phyloP scores from a whole-genome alignment of 2,329 filamentous ascomycete species.

The Emergomyces orientalis region DNA sequence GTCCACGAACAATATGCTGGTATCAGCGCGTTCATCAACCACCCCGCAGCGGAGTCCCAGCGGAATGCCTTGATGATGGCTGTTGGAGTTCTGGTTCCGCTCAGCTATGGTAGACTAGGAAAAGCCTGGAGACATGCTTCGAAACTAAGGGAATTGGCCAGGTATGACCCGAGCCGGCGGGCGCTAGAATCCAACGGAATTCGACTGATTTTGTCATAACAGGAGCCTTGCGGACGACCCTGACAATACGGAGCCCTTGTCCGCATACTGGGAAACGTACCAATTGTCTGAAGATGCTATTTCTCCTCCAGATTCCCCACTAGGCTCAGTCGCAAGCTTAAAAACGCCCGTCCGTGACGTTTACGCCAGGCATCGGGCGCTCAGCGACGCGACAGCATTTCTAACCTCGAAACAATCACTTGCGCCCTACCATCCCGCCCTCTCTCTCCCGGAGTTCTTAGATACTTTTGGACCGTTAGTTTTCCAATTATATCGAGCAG shows the following conservation, averaged over 20 bases:
- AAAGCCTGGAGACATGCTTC: conserved; percentile 83
- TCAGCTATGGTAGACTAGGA: conserved; percentile 76
- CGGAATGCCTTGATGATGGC: conserved; percentile 89
- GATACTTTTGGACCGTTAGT: conserved; percentile 82
- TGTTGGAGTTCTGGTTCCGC: conserved; percentile 76
- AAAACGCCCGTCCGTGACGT: conserved; percentile 44
- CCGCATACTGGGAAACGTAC: conserved; percentile 65
- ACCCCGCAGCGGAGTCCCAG: conserved; percentile 64
- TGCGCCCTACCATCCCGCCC: conserved; percentile 73
- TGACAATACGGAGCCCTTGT: conserved; percentile 54
- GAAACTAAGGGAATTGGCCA: conserved; percentile 62
- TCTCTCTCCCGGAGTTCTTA: conserved; percentile 67
- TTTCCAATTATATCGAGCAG: conserved; percentile 82
- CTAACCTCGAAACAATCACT: conserved; percentile 48
- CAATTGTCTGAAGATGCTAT: conserved; percentile 30
- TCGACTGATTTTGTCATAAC: background rate
- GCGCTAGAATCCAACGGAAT: background rate
- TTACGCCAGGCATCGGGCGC: conserved; percentile 29
- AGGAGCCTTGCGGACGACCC: conserved; percentile 55
- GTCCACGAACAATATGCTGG: conserved; percentile 77
- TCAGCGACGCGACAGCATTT: conserved; percentile 35
- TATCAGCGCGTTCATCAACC: conserved; percentile 83
- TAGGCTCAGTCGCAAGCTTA: conserved; percentile 44
- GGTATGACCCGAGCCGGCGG: conserved; percentile 37
- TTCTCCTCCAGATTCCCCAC: conserved; percentile 38